phyloP scores from a whole-genome alignment of 148 eudicot genomes.

The Nyssa sinensis region DNA sequence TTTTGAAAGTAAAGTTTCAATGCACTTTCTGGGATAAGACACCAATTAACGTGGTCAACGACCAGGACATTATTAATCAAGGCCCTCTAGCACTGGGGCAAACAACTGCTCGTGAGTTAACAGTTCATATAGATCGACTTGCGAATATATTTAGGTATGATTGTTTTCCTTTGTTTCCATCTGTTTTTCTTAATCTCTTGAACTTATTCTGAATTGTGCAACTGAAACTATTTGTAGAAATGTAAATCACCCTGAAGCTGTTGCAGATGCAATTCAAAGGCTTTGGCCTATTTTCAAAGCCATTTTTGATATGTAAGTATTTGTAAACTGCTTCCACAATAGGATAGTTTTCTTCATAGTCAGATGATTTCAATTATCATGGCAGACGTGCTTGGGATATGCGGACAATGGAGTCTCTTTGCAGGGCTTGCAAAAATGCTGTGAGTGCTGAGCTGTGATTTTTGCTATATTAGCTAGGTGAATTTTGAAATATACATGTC shows the following conservation, averaged over 20 bases:
- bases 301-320: constrained; percentile 81
- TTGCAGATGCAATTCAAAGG: constrained; percentile 93
- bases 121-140: constrained; percentile 95
- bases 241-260: constrained; percentile 96
- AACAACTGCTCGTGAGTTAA: constrained; percentile 83
- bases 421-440: constrained; percentile 98
- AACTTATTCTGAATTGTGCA: constrained; percentile 2
- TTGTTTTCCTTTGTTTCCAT: constrained; percentile 10
- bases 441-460: constrained; percentile 55
- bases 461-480: constrained; percentile 1
- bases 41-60: constrained; percentile 18
- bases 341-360: not conserved
- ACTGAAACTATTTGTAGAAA: constrained; percentile 46
- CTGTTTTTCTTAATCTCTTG: constrained; percentile 9
- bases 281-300: constrained; percentile 97
- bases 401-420: constrained; percentile 98
- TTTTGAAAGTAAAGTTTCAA: not conserved
- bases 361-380: constrained; percentile 16
- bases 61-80: constrained; percentile 89
- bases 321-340: not conserved
- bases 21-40: constrained; percentile 8
- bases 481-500: not conserved
- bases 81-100: constrained; percentile 81
- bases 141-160: constrained; percentile 96
- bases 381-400: constrained; percentile 99